These are phyloP conservation scores for Juglanconis oblonga DNA, from an alignment of 2,329 filamentous ascomycete genomes.

Conservation along the genomic window DNA sequence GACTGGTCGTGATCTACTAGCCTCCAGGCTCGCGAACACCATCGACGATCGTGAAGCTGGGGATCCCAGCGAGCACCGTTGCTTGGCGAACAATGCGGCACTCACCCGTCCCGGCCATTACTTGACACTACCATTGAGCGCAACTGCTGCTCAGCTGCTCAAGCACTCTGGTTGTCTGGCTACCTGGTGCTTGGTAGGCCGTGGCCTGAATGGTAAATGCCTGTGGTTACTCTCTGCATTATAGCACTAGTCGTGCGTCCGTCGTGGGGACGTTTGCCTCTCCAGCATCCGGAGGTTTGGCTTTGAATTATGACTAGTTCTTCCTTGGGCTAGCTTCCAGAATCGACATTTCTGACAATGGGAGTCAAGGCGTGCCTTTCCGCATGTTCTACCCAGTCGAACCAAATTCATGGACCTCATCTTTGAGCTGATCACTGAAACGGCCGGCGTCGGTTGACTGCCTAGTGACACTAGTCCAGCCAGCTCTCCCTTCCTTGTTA, in stretches of 20 bases:
- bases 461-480: not conserved
- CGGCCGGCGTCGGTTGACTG: not conserved
- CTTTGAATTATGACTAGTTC: too few relatives aligned
- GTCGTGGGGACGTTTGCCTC: not conserved
- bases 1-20: not conserved
- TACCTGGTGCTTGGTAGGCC: too few relatives aligned
- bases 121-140: constrained; percentile 1
- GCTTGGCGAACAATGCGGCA: constrained; percentile 5
- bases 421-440: not conserved
- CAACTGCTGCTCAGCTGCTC: not conserved
- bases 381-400: not conserved
- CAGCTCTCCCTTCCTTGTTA: not conserved
- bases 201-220: not conserved
- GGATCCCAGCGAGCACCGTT: constrained; percentile 5
- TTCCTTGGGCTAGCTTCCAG: not conserved
- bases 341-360: not conserved
- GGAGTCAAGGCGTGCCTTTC: not conserved
- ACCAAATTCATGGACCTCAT: not conserved
- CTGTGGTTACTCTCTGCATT: not conserved
- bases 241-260: not conserved
- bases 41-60: not conserved
- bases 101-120: not conserved
- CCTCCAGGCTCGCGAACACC: not conserved
- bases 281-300: not conserved
- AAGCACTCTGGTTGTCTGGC: not conserved